Evolutionary conservation across 495 filamentous ascomycete genomes (phyloP).

Genomic region (Aspergillus cristatus): DNA sequence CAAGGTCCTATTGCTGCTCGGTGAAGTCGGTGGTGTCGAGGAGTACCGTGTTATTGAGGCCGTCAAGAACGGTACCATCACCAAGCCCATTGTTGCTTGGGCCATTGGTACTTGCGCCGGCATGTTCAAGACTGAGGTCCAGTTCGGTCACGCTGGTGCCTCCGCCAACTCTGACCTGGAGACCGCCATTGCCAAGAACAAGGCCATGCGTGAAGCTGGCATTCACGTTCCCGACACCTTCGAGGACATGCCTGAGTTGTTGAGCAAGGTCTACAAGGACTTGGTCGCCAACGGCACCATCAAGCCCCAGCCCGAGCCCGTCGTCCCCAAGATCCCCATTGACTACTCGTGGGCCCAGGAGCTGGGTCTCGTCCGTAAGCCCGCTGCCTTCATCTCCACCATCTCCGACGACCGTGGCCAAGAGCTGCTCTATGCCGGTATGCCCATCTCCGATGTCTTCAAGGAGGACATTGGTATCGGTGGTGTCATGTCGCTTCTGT

Average conservation of each 20-base stretch:
- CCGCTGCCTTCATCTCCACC: constrained; percentile 98
- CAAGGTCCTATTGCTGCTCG: constrained; percentile 92
- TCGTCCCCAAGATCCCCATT: constrained; percentile 97
- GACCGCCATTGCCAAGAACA: constrained; percentile 93
- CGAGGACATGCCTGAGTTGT: constrained; percentile 76
- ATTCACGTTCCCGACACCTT: constrained; percentile 94
- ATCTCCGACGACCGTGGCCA: constrained; percentile 99
- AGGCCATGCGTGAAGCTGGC: constrained; percentile 88
- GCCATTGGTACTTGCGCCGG: constrained; percentile 97
- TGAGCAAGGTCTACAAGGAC: constrained; percentile 73
- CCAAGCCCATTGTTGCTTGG: constrained; percentile 97
- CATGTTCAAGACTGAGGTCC: constrained; percentile 99
- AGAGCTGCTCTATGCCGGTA: constrained; percentile 95
- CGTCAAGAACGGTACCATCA: constrained; percentile 86
- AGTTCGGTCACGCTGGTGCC: constrained; percentile 97
- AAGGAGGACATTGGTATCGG: constrained; percentile 97
- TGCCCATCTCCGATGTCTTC: constrained; percentile 99
- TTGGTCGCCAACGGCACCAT: constrained; percentile 77
- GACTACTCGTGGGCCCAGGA: constrained; percentile 99
- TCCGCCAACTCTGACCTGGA: constrained; percentile 99
- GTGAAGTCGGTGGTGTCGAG: constrained; percentile 98
- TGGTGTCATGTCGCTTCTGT: constrained; percentile 98
- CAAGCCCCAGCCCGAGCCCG: constrained; percentile 76
- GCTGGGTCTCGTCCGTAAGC: constrained; percentile 97
- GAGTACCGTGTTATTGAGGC: constrained; percentile 99